phyloP scores from a whole-genome alignment of 2,329 filamentous ascomycete species.

The Fusarium sp. region DNA sequence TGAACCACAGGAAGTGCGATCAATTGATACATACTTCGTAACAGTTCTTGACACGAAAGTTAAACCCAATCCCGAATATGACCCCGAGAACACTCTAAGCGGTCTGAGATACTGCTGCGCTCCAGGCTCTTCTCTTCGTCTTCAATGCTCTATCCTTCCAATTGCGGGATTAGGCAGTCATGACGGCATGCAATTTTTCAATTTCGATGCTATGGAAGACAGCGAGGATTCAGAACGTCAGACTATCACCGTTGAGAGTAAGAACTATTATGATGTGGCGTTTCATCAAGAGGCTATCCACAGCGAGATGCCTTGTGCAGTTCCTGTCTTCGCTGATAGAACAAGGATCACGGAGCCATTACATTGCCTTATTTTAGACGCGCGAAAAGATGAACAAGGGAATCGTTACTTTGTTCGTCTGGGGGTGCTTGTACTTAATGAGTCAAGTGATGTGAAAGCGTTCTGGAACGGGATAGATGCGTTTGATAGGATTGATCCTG shows the following conservation, averaged over 20 bases:
- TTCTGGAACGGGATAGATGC: slow-evolving; percentile 10
- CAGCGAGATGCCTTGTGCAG: slow-evolving; percentile 1
- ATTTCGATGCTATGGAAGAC: neutral
- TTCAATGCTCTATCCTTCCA: slow-evolving; percentile 19
- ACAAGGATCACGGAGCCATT: neutral
- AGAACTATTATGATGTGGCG: slow-evolving; percentile 24
- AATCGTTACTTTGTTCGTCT: neutral
- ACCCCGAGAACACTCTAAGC: neutral
- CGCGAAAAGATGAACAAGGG: neutral
- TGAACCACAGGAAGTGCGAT: slow-evolving; percentile 10
- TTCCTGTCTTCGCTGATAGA: slow-evolving; percentile 20
- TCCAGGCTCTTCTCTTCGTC: slow-evolving; percentile 6
- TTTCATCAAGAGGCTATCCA: slow-evolving; percentile 21
- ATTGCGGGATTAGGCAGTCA: neutral
- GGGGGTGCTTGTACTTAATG: slow-evolving; percentile 10
- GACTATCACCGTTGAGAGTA: neutral
- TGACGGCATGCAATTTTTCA: neutral
- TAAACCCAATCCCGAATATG: neutral
- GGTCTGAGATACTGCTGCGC: slow-evolving; percentile 15
- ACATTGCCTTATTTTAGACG: slow-evolving; percentile 13
- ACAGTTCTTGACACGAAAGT: slow-evolving; percentile 7
- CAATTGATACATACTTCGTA: neutral
- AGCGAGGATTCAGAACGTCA: too few relatives aligned
- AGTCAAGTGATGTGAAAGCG: neutral
- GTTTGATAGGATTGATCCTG: neutral